Evolutionary conservation across 2,329 filamentous ascomycete species (phyloP).

Genomic region (Pseudogymnoascus sp.): DNA sequence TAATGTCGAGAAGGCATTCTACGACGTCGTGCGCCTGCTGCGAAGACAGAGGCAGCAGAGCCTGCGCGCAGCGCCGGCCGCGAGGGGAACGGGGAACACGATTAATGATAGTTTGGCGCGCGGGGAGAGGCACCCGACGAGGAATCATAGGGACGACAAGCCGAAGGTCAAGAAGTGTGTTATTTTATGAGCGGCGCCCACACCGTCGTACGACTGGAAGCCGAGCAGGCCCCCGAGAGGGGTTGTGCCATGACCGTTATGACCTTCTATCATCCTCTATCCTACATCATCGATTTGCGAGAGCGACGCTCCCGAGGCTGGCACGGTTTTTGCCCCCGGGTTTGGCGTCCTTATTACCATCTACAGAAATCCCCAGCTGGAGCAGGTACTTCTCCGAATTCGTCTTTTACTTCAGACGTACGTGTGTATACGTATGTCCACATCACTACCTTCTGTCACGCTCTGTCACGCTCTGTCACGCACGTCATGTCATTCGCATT

Average conservation of each 20-base stretch:
- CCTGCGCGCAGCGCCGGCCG: constrained; percentile 16
- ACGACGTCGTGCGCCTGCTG: constrained; percentile 89
- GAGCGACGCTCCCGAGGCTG: neutral
- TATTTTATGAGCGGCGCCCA: constrained; percentile 28
- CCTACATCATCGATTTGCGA: constrained; percentile 7
- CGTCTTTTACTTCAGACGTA: neutral
- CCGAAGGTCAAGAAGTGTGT: constrained; percentile 22
- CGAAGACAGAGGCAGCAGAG: constrained; percentile 64
- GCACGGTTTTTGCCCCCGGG: neutral
- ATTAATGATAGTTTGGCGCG: constrained; percentile 15
- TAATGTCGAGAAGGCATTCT: constrained; percentile 97
- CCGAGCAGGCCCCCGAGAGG: neutral
- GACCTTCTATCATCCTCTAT: constrained; percentile 7
- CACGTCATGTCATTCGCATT: constrained; percentile 3
- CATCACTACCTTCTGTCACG: neutral
- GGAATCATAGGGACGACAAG: constrained; percentile 23
- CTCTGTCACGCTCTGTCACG: neutral
- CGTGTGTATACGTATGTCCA: neutral
- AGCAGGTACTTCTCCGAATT: neutral
- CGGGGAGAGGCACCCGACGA: constrained; percentile 20
- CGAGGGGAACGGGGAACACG: constrained; percentile 18
- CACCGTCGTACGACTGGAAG: neutral
- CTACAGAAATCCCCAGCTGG: neutral
- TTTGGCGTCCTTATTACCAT: neutral
- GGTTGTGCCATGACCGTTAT: constrained; percentile 9